Percentiles rank a stretch among this genome's conserved stretches.
phyloP scores from a whole-genome alignment of 192 early-diverging fungal genomes.

The Backusella circina region DNA sequence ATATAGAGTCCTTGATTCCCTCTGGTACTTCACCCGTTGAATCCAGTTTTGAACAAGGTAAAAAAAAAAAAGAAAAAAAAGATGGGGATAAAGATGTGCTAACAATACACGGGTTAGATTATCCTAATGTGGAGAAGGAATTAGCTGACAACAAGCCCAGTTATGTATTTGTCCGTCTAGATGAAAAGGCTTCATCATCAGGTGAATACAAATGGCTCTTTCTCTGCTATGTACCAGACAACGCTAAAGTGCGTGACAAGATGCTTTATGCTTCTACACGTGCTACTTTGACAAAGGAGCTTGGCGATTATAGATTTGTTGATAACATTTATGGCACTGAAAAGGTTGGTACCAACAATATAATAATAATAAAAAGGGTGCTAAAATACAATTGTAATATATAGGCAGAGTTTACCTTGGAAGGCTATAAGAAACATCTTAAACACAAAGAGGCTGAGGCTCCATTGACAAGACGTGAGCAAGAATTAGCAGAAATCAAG shows the following conservation, averaged over 20 bases:
- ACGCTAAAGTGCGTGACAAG: constrained; percentile 81
- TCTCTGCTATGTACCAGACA: constrained; percentile 77
- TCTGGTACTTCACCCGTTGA: constrained; percentile 22
- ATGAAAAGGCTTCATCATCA: constrained; percentile 30
- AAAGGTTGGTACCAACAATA: no score
- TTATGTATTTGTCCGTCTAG: constrained; percentile 65
- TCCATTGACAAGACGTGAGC: constrained; percentile 85
- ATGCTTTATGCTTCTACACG: constrained; percentile 93
- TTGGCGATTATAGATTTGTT: constrained; percentile 79
- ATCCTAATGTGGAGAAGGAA: not conserved
- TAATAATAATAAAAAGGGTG: no score
- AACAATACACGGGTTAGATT: not conserved
- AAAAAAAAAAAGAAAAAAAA: not conserved
- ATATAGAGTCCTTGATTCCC: constrained; percentile 32
- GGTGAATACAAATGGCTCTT: constrained; percentile 68
- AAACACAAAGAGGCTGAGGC: constrained; percentile 61
- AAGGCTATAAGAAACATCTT: constrained; percentile 62
- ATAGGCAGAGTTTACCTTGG: constrained; percentile 61
- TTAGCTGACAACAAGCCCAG: constrained; percentile 54
- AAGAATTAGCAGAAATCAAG: constrained; percentile 65
- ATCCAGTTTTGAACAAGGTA: constrained; percentile 42
- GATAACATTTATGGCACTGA: constrained; percentile 82
- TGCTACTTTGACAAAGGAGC: constrained; percentile 70
- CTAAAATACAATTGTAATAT: no score
- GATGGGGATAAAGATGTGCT: not conserved